Evolutionary conservation across 164 flowering plant species (phyloP).

Genomic region (Stephania japonica): DNA sequence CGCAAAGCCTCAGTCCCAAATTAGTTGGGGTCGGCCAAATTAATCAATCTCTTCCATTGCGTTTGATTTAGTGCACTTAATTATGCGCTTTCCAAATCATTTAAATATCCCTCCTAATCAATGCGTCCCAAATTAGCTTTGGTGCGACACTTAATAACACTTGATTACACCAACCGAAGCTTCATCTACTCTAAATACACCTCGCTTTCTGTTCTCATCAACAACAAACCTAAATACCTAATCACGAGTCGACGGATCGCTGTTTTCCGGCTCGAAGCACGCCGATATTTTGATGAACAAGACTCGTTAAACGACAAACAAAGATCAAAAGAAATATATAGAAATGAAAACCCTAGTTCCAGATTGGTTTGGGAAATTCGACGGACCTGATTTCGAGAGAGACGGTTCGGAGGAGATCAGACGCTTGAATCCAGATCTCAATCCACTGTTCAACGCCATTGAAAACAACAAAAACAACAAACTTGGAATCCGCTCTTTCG

Average conservation of each 20-base stretch:
- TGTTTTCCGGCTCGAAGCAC: background rate
- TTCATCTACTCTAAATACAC: too few relatives aligned
- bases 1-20: too few relatives aligned
- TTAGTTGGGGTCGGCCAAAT: too few relatives aligned
- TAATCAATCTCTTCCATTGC: too few relatives aligned
- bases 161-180: too few relatives aligned
- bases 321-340: background rate
- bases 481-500: background rate
- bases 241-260: background rate
- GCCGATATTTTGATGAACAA: background rate
- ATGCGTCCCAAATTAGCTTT: too few relatives aligned
- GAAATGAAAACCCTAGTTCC: background rate
- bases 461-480: background rate
- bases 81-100: too few relatives aligned
- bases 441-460: conserved; percentile 18
- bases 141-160: too few relatives aligned
- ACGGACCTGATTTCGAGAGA: conserved; percentile 15
- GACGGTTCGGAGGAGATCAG: conserved; percentile 11
- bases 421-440: conserved; percentile 13
- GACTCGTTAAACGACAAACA: background rate
- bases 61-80: too few relatives aligned
- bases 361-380: background rate
- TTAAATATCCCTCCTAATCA: too few relatives aligned
- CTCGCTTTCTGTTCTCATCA: too few relatives aligned
- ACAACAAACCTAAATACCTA: too few relatives aligned